Base-by-base conservation (phyloP, 768 basidiomycete species). In the Phaffia tasmanica region DNA sequence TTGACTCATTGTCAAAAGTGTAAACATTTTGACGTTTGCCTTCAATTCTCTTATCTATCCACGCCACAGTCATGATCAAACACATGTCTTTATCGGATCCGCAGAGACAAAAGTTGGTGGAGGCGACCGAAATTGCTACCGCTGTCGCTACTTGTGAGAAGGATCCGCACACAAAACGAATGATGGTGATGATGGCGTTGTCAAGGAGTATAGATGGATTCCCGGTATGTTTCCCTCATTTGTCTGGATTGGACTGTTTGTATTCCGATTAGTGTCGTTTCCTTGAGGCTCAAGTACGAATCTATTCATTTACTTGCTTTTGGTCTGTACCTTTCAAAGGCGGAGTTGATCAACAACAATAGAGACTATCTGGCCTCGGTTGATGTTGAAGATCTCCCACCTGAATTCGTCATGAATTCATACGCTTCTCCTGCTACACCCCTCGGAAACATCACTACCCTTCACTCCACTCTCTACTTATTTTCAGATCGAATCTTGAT, bases 401-500 rank as follows among this genome's bases (percentile, higher is more conserved):
- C 32, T 73, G 75, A 68, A 14, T 71, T 63, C 23, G 25, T 60
- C 46, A 50, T 67, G 1, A n/a, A 51, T 48, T 48, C 62, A 0
- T 18, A 48, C 9, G 47, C 51, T 1, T 35, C 58, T 0, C 35
- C 35, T 5, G n/a, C 53, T 9, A 5, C 53, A 54, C 29, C 53
- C 9, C 23, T 77, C 0, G 81, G 78, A 1, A 42, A 42, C 35
- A 42, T 42, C 35, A 42, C 35, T 11, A 79, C 81, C 0, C 81
- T 94, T 21, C 86, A 89, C 73, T 93, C 88, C 76, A 89, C 88
- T 2, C 78, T 99, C 32, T 88, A 98, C 75, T 80, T 99, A 56
- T 98, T 99, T 74, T 88, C 92, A 70, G 94, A 99, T 77, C 89
- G 89, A 73, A 79, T 99, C 25, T 81, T 98, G 74, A 84, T 99